Percentiles rank a stretch among this genome's conserved stretches.
Conservation (phyloP, 1,284 basidiomycete genomes). For the Agroathelia rolfsii region DNA sequence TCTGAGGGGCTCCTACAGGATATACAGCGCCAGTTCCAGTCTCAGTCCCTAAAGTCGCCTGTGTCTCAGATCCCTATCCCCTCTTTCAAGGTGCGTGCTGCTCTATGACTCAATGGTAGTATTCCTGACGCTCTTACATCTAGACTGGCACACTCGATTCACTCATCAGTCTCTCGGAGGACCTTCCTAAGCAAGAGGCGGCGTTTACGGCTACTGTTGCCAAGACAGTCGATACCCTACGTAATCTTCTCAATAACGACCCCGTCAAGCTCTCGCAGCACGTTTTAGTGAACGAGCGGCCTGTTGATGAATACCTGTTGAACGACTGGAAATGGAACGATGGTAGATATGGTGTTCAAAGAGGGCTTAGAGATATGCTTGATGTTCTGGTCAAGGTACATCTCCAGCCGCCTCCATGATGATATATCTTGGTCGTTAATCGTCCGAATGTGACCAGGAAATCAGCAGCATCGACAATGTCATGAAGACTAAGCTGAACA, state of each 20-base stretch:
- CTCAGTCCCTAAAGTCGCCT: too few species aligned
- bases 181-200: conserved; percentile 86
- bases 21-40: too few species aligned
- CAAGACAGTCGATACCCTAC: conserved; percentile 91
- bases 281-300: conserved; percentile 73
- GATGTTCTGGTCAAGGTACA: conserved; percentile 75
- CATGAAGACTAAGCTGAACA: conserved; percentile 83
- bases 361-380: conserved; percentile 71
- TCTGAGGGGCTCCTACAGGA: conserved; percentile 61
- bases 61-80: conserved; percentile 58
- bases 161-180: conserved; percentile 85
- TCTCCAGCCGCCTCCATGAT: conserved; percentile 10
- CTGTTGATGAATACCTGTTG: conserved; percentile 75
- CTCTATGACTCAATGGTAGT: conserved; percentile 3
- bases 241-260: conserved; percentile 87
- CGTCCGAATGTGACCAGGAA: conserved; percentile 46
- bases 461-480: conserved; percentile 84
- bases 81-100: conserved; percentile 52
- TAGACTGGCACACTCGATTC: conserved; percentile 93
- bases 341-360: conserved; percentile 76
- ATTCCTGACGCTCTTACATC: conserved; percentile 10
- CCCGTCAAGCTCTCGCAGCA: conserved; percentile 77
- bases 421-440: conserved; percentile 3
- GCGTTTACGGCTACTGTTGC: conserved; percentile 82
- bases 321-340: conserved; percentile 83